Conservation (phyloP, 257 asterid genomes). For the Misopates orontium region DNA sequence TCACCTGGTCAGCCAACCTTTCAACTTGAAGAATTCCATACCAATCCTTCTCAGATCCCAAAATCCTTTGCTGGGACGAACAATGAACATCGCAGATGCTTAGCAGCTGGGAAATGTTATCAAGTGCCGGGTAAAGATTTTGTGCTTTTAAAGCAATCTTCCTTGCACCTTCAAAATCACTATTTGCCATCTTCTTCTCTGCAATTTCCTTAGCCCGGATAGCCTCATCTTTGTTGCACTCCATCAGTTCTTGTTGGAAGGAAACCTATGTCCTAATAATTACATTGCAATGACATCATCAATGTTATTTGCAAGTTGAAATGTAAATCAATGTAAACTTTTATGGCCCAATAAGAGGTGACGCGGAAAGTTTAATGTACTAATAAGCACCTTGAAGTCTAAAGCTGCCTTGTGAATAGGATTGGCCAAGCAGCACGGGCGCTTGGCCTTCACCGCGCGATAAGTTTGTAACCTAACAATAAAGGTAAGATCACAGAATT, state of each 20-base stretch:
- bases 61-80: constrained; percentile 43
- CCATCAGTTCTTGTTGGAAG: constrained; percentile 42
- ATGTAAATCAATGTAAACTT: constrained; percentile 13
- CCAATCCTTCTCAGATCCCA: constrained; percentile 64
- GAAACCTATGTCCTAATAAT: not conserved
- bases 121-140: constrained; percentile 59
- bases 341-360: constrained; percentile 1
- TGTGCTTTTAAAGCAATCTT: constrained; percentile 56
- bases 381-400: constrained; percentile 19
- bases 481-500: constrained; percentile 17
- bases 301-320: constrained; percentile 8
- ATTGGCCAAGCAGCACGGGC: constrained; percentile 30
- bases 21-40: constrained; percentile 65
- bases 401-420: constrained; percentile 20
- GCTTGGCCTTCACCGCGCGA: constrained; percentile 25
- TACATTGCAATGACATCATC: constrained; percentile 27
- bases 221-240: constrained; percentile 75
- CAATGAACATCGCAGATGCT: constrained; percentile 63
- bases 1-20: constrained; percentile 40
- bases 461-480: constrained; percentile 13
- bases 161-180: constrained; percentile 63
- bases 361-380: constrained; percentile 1
- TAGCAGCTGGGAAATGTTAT: constrained; percentile 56
- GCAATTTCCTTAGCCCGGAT: constrained; percentile 62
- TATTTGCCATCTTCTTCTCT: constrained; percentile 55